Conservation (phyloP, 169 alveolate species). For the Cryptosporidium baileyi region DNA sequence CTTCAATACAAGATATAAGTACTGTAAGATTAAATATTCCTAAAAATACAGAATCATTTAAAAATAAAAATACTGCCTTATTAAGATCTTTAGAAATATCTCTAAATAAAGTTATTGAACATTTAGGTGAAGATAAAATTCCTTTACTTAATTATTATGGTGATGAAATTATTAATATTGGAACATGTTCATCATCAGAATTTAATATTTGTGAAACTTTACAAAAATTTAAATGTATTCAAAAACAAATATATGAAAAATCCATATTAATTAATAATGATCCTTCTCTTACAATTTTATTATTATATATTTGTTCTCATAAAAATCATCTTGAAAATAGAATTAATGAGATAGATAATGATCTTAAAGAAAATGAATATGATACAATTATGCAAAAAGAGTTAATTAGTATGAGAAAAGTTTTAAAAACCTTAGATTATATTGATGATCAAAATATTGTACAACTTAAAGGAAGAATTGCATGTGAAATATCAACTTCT, state of each 20-base stretch:
- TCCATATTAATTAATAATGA: not conserved
- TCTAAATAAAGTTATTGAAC: constrained; percentile 20
- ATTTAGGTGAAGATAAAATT: constrained; percentile 22
- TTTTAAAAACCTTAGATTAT: constrained; percentile 85
- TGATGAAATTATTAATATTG: constrained; percentile 53
- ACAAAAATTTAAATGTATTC: not conserved
- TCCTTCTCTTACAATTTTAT: constrained; percentile 5
- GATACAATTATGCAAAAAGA: constrained; percentile 66
- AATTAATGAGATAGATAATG: not conserved
- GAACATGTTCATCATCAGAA: not conserved
- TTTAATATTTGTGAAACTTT: not conserved
- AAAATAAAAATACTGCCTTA: not conserved
- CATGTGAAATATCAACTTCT: constrained; percentile 97
- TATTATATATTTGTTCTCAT: constrained; percentile 28
- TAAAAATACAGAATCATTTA: not conserved
- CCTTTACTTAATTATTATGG: constrained; percentile 51
- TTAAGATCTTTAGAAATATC: constrained; percentile 35
- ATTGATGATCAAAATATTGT: constrained; percentile 90
- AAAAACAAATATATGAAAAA: constrained; percentile 2
- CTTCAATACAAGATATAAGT: constrained; percentile 56
- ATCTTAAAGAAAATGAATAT: constrained; percentile 9
- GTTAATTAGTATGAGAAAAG: constrained; percentile 71
- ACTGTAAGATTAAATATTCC: constrained; percentile 62
- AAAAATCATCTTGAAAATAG: constrained; percentile 5
- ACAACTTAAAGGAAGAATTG: constrained; percentile 94